These are phyloP conservation scores for Metschnikowia santaceciliae DNA, from an alignment of 805 yeast species.

Conservation along the genomic window DNA sequence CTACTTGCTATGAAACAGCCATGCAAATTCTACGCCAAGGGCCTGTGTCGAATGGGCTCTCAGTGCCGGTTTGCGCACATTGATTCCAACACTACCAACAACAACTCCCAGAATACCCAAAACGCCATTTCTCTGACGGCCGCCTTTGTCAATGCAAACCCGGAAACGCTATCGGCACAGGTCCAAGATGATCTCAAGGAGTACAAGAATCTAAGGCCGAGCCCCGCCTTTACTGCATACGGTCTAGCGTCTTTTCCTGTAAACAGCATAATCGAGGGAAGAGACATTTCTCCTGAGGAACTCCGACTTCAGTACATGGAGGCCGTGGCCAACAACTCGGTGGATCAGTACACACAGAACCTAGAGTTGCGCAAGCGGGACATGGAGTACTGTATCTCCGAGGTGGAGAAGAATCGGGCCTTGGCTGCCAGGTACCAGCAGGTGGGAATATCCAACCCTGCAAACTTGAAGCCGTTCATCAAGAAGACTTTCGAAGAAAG, in stretches of 20 bases:
- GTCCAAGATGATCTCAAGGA: slow-evolving; percentile 24
- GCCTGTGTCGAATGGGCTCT: slow-evolving; percentile 27
- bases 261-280: slow-evolving; percentile 44
- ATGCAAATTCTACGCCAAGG: slow-evolving; percentile 24
- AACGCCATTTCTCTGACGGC: slow-evolving; percentile 4
- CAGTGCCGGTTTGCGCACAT: slow-evolving; percentile 26
- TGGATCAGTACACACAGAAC: slow-evolving; percentile 38
- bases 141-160: slow-evolving; percentile 9
- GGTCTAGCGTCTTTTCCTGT: slow-evolving; percentile 48
- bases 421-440: slow-evolving; percentile 60
- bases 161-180: slow-evolving; percentile 13
- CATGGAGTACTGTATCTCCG: slow-evolving; percentile 22
- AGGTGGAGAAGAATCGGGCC: slow-evolving; percentile 36
- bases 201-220: slow-evolving; percentile 21
- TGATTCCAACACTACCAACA: slow-evolving; percentile 3
- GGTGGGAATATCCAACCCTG: slow-evolving; percentile 8
- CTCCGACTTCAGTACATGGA: slow-evolving; percentile 43
- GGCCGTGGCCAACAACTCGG: slow-evolving; percentile 34
- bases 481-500: slow-evolving; percentile 26
- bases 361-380: slow-evolving; percentile 25
- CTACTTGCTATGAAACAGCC: slow-evolving; percentile 8
- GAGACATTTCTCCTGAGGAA: slow-evolving; percentile 57
- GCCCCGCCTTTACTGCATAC: slow-evolving; percentile 41
- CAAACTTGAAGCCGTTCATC: slow-evolving; percentile 25
- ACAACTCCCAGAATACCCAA: slow-evolving; percentile 3